A percentile compares a stretch with the other conserved stretches of the same genome.
phyloP scores from a whole-genome alignment of 2,329 filamentous ascomycete genomes.

The Fusarium decemcellulare region DNA sequence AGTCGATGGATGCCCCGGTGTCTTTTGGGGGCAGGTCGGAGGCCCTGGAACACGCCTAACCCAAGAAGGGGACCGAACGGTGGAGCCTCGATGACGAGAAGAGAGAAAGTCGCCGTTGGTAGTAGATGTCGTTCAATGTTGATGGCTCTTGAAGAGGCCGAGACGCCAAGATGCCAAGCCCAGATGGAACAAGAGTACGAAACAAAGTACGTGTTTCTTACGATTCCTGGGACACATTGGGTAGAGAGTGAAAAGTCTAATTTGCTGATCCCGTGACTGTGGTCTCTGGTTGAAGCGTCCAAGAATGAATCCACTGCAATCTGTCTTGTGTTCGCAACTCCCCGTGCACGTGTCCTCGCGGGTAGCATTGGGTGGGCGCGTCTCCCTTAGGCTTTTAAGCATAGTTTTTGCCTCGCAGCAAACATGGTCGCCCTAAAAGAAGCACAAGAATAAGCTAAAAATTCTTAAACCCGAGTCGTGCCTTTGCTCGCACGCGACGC shows the following conservation, averaged over 20 bases:
- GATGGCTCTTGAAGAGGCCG: background rate
- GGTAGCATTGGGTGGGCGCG: background rate
- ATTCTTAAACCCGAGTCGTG: background rate
- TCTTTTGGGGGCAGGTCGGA: background rate
- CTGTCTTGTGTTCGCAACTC: background rate
- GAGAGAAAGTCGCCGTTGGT: too few relatives aligned
- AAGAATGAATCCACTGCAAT: too few relatives aligned
- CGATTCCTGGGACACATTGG: background rate
- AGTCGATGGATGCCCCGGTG: background rate
- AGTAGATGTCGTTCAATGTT: too few relatives aligned
- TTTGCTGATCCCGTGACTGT: too few relatives aligned
- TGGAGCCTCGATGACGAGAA: slow-evolving; percentile 6
- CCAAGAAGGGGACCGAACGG: slow-evolving; percentile 31
- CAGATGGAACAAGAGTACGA: slow-evolving; percentile 3
- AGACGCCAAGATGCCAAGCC: slow-evolving; percentile 8
- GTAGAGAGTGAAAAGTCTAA: too few relatives aligned
- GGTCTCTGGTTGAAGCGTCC: too few relatives aligned
- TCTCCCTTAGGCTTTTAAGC: slow-evolving; percentile 5
- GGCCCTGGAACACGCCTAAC: slow-evolving; percentile 20
- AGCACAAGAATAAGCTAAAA: background rate
- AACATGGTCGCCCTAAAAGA: background rate
- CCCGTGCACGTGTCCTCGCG: background rate
- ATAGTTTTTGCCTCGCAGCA: slow-evolving; percentile 11
- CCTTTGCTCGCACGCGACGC: slow-evolving; percentile 1
- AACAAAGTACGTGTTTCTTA: slow-evolving; percentile 3